Base-by-base conservation (phyloP, 495 filamentous ascomycete genomes). In the Aspergillus coremiiformis region DNA sequence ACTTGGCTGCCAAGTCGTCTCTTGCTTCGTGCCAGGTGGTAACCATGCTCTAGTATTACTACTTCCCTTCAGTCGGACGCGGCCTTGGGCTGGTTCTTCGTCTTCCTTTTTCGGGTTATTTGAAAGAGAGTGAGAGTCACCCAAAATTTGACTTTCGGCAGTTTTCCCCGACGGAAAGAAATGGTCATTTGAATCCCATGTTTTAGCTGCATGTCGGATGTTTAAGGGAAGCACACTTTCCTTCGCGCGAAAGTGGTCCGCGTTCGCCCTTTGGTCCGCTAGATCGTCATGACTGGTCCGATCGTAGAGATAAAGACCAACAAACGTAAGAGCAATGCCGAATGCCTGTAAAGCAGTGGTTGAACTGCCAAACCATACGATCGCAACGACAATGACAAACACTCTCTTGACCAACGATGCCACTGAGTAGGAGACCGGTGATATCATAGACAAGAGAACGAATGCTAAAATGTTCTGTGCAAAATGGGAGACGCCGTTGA, bases 401-500 rank as follows among this genome's bases (percentile, higher is more conserved):
- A 99, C 93, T 23, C 93, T 85, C 68, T 99, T 99, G 56, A 97
- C 90, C 43, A 99, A 75, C 32, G 84, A 89, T 21, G 93, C 93
- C 30, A 99, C 92, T 0, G 89, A 95, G 74, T 99, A 99, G 2
- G 94, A 96, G 27, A 99, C 93, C 4, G 93, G 93, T 2, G 87
- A 93, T 11, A 96, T 84, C 75, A 95, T 83, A 44, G 88, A 91
- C 17, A 97, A 74, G 10, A 99, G 75, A 32, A 96, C 73, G 59
- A 99, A 99, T 0, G 93, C 93, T 46, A 97, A 76, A 33, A 99
- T 92, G 64, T 93, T 96, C 57, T 99, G 93, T 1, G 82, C 88
- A 65, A 99, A 99, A 64, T 99, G 93, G 65, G 94, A 95, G 5
- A 89, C 86, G 39, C 93, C 93, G 64, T 97, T 99, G 76, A 99